Evolutionary conservation across 2,329 filamentous ascomycete genomes (phyloP).

Genomic region (Magnaporthales sp.): DNA sequence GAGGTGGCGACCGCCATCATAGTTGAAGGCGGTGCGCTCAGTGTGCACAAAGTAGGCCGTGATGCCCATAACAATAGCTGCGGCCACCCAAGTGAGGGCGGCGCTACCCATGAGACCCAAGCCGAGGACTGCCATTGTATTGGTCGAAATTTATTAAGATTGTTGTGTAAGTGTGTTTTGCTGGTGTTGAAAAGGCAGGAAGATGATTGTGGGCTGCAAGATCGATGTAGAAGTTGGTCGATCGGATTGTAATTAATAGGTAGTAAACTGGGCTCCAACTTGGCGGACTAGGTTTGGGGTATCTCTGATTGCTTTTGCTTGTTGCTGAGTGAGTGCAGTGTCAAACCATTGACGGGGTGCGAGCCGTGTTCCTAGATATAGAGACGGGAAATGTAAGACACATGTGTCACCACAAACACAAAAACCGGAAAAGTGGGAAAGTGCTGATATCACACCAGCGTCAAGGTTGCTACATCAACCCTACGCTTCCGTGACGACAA

Average conservation of each 20-base stretch:
- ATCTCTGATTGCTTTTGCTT: not conserved
- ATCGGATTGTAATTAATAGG: not conserved
- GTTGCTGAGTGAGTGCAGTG: not conserved
- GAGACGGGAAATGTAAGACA: not conserved
- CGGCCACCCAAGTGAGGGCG: not conserved
- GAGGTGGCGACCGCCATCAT: slow-evolving; percentile 3
- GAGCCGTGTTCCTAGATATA: not conserved
- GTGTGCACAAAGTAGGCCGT: slow-evolving; percentile 4
- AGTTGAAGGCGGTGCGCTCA: not conserved
- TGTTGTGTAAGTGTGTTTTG: not conserved
- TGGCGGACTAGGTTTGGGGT: not conserved
- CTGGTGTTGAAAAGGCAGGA: no score
- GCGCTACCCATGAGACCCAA: not conserved
- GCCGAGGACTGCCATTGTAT: not conserved
- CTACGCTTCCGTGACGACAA: not conserved
- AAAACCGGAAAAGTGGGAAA: not conserved
- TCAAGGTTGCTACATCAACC: not conserved
- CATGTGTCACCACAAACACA: not conserved
- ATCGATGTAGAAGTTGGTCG: not conserved
- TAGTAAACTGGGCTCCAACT: not conserved
- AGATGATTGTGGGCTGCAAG: not conserved
- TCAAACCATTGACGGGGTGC: not conserved
- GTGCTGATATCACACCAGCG: not conserved
- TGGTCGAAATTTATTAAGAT: not conserved
- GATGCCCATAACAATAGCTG: not conserved